Conservation (phyloP, 371 early-diverging fungal genomes). For the Mortierella sp. region DNA sequence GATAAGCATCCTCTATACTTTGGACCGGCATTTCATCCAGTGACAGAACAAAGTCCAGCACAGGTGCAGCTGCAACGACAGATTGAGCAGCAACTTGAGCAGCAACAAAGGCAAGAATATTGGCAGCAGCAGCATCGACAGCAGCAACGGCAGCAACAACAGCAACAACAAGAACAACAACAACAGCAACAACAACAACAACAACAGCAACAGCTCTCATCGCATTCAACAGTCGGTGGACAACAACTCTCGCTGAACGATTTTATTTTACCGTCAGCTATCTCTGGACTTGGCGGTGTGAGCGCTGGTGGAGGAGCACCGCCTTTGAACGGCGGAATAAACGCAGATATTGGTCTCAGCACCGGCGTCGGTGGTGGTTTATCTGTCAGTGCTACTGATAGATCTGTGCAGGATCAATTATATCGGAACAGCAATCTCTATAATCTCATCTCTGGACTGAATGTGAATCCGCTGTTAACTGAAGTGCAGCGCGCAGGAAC, state of each 20-base stretch:
- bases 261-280: conserved; percentile 42
- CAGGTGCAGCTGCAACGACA: conserved; percentile 45
- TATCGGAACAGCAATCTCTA: conserved; percentile 48
- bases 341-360: not conserved
- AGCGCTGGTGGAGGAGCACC: conserved; percentile 8
- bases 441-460: conserved; percentile 48
- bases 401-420: conserved; percentile 27
- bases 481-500: conserved; percentile 51
- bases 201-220: conserved; percentile 6
- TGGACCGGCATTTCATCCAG: conserved; percentile 48
- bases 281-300: conserved; percentile 34
- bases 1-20: conserved; percentile 45
- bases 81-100: conserved; percentile 52
- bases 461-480: conserved; percentile 43
- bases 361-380: not conserved
- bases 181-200: conserved; percentile 2
- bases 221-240: conserved; percentile 6
- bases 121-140: conserved; percentile 34
- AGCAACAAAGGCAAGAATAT: conserved; percentile 35
- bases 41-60: conserved; percentile 40
- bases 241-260: conserved; percentile 31
- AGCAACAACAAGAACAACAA: conserved; percentile 5
- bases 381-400: not conserved
- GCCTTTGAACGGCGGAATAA: not conserved
- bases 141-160: conserved; percentile 25